Evolutionary conservation across 305 asterid species (phyloP), one percentile per base, ranked within the genome.

Genomic region (Fraxinus nigra): DNA sequence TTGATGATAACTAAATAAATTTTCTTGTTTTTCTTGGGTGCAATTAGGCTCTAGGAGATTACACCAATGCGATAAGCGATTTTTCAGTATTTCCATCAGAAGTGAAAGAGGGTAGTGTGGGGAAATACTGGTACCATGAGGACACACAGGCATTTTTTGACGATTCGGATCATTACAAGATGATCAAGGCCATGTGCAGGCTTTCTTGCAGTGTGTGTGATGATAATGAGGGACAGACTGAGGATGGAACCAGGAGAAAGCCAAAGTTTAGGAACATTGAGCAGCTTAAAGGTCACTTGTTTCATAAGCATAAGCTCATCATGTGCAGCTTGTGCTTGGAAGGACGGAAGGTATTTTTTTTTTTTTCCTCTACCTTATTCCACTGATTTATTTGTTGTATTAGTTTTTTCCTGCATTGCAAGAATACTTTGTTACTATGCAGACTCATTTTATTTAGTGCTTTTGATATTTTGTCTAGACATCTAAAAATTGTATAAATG

Each of bases 301-400:
- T 89, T 82, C 97, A 93, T 88, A 91, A 89, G 86, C 99, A 97
- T 86, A 91, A 79, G 89, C 65, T 94, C 89, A n/a, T 90, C 75
- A 94, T 96, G 97, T 96, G 99, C 91, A 90, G 92, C 87, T 86
- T 97, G 94, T 97, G 99, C 86, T 88, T 97, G 90, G 98, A 91
- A 90, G 98, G 98, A 82, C 88, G 98, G 38, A 97, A 97, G 99
- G 99, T 94, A 67, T 10, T 72, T 14, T 84, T 78, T 72, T 37
- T 37, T 61, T 10, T n/a, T 61, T 8, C 26, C n/a, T 10, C 26
- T 26, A 3, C 32, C 77, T 14, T 37, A 14, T 40, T 46, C 56
- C 18, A 13, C 18, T 46, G 56, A 46, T 8, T 76, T 22, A 30
- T 80, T 43, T 37, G 14, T 65, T 77, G 51, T 54, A 40, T 20